Evolutionary conservation across 2,329 filamentous ascomycete species (phyloP).

Genomic region (Zymoseptoria passerinii): DNA sequence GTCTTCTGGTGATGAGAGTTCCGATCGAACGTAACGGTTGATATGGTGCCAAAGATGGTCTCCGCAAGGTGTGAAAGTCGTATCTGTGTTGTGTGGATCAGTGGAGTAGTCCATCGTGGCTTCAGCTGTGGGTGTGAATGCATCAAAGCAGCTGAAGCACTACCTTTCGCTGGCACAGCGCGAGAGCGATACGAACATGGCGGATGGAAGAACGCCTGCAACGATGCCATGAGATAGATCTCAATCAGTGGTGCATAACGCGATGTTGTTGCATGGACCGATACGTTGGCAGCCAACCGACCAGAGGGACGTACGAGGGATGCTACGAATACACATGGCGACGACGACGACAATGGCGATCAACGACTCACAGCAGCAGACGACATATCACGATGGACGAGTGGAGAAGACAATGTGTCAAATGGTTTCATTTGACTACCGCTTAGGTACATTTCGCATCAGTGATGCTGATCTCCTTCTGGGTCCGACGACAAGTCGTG

Average conservation of each 20-base stretch:
- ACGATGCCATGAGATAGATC: not conserved
- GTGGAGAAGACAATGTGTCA: not conserved
- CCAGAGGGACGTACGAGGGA: not conserved
- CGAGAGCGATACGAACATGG: not conserved
- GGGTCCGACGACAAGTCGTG: not conserved
- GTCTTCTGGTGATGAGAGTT: not conserved
- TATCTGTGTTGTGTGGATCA: not conserved
- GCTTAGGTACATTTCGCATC: not conserved
- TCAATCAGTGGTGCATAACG: not conserved
- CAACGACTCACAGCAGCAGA: not conserved
- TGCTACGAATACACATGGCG: not conserved
- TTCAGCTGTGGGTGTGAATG: not conserved
- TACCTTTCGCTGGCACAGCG: not conserved
- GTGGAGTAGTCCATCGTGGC: not conserved
- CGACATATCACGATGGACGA: not conserved
- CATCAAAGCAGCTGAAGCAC: not conserved
- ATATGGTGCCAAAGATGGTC: not conserved
- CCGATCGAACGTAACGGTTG: not conserved
- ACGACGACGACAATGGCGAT: not conserved
- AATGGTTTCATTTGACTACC: not conserved
- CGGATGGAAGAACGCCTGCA: not conserved
- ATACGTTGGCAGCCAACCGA: not conserved
- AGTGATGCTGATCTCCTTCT: not conserved
- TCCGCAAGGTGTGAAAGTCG: not conserved
- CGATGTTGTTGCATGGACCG: not conserved